A percentile compares a stretch with the other conserved stretches of the same genome.
These are phyloP conservation scores for Achlya hypogyna DNA, from an alignment of 352 stramenopile genomes.

Conservation along the genomic window DNA sequence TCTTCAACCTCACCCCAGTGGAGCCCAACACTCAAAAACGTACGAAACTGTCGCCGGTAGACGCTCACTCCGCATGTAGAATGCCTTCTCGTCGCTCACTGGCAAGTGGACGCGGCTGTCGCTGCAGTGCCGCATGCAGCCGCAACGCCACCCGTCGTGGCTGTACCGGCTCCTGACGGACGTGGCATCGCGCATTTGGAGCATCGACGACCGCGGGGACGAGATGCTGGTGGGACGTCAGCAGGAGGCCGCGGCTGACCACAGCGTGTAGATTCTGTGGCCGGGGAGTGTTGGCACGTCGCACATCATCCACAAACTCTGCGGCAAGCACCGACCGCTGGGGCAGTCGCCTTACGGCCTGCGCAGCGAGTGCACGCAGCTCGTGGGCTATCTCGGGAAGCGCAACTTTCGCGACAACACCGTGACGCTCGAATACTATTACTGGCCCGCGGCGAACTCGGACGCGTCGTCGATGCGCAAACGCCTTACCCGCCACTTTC, in stretches of 20 bases:
- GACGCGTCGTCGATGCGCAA: constrained; percentile 16
- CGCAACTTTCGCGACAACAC: constrained; percentile 20
- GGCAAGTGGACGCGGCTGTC: constrained; percentile 15
- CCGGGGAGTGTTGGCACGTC: constrained; percentile 18
- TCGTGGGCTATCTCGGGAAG: constrained; percentile 17
- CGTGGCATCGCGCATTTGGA: constrained; percentile 18
- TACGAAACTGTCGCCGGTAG: background rate
- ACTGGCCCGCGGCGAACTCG: background rate
- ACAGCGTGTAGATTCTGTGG: constrained; percentile 16
- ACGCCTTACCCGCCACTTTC: constrained; percentile 18
- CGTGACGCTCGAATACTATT: constrained; percentile 19
- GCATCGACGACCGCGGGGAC: constrained; percentile 20
- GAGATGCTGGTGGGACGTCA: constrained; percentile 15
- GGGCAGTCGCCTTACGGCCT: constrained; percentile 16
- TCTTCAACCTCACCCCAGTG: constrained; percentile 5
- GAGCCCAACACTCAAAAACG: constrained; percentile 14
- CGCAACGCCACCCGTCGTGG: constrained; percentile 18
- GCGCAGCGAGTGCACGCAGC: constrained; percentile 13
- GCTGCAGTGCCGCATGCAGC: constrained; percentile 15
- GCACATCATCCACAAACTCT: constrained; percentile 20
- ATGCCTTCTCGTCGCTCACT: constrained; percentile 11
- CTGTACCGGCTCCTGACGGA: constrained; percentile 16
- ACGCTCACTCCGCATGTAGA: background rate
- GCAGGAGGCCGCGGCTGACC: background rate
- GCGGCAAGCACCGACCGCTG: constrained; percentile 9